phyloP scores from a whole-genome alignment of 2,329 filamentous ascomycete genomes.

The Microsporum ferrugineum region DNA sequence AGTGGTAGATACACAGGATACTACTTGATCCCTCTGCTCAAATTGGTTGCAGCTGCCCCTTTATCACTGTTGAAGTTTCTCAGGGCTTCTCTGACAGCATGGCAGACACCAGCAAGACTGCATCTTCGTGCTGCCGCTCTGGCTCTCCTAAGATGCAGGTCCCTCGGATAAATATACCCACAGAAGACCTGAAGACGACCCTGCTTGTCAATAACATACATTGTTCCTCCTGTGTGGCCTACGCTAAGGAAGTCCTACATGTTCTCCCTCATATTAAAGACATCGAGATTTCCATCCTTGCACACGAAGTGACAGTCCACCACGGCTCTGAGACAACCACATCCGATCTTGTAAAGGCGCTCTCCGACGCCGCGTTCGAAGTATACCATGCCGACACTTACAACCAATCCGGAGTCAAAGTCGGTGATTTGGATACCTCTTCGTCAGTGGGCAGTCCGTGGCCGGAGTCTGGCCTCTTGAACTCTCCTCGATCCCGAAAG shows the following conservation, averaged over 20 bases:
- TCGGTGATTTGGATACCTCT: constrained; percentile 28
- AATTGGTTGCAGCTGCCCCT: not conserved
- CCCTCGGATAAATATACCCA: not conserved
- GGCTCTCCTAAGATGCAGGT: not conserved
- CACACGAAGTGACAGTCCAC: constrained; percentile 33
- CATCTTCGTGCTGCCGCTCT: not conserved
- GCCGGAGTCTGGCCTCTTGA: constrained; percentile 20
- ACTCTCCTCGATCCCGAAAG: constrained; percentile 10
- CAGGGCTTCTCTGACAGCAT: not conserved
- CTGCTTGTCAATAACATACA: constrained; percentile 40
- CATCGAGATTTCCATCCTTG: constrained; percentile 35
- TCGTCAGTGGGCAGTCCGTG: constrained; percentile 16
- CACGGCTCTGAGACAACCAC: constrained; percentile 26
- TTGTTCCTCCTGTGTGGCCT: constrained; percentile 38
- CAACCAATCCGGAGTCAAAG: constrained; percentile 21
- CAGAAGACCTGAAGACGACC: constrained; percentile 19
- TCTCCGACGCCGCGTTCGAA: constrained; percentile 38
- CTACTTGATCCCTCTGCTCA: not conserved
- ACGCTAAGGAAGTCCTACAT: constrained; percentile 35
- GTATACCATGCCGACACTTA: constrained; percentile 35
- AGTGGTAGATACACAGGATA: too few relatives aligned
- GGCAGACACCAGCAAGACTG: not conserved
- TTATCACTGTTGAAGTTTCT: not conserved
- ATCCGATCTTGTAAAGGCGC: constrained; percentile 25
- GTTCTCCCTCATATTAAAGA: constrained; percentile 25